Evolutionary conservation across 352 stramenopile genomes (phyloP).

Genomic region (Phytopythium chamaehyphon): DNA sequence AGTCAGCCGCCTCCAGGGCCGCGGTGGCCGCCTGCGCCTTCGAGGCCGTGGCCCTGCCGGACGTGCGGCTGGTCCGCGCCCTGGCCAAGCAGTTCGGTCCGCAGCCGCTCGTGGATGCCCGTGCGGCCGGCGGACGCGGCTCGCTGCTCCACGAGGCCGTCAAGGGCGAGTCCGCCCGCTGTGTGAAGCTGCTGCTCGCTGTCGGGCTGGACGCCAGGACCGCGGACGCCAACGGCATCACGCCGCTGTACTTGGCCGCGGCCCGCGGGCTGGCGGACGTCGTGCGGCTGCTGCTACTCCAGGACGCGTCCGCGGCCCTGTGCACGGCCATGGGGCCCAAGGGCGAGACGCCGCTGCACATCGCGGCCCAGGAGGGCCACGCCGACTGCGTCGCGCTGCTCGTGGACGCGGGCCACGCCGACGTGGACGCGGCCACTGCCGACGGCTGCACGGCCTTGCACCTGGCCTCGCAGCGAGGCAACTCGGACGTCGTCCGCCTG

Average conservation of each 20-base stretch:
- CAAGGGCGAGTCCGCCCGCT: constrained; percentile 48
- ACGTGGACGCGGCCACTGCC: constrained; percentile 51
- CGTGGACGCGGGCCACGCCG: constrained; percentile 36
- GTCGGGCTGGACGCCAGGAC: constrained; percentile 63
- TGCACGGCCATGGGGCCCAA: constrained; percentile 56
- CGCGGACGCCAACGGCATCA: constrained; percentile 57
- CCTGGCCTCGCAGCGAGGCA: constrained; percentile 71
- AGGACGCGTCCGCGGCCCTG: constrained; percentile 36
- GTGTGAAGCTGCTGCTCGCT: constrained; percentile 51
- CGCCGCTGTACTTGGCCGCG: constrained; percentile 71
- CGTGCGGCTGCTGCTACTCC: constrained; percentile 44
- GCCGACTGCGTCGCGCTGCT: constrained; percentile 61
- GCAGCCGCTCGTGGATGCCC: too few relatives aligned
- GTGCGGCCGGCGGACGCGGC: constrained; percentile 9
- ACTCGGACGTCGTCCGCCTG: constrained; percentile 60
- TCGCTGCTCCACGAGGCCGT: constrained; percentile 63
- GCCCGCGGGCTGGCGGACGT: constrained; percentile 61
- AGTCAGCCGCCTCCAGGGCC: constrained; percentile 18
- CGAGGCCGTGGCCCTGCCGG: constrained; percentile 37
- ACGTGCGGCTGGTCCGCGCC: constrained; percentile 50
- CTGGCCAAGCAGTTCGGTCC: constrained; percentile 23
- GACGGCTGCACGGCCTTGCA: constrained; percentile 72
- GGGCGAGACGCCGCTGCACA: constrained; percentile 73
- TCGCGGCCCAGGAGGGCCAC: constrained; percentile 81
- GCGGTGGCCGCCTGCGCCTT: constrained; percentile 40